Evolutionary conservation across 2,329 filamentous ascomycete genomes (phyloP), one percentile per base, ranked within the genome.

Genomic region (Sphaerulina populicola): DNA sequence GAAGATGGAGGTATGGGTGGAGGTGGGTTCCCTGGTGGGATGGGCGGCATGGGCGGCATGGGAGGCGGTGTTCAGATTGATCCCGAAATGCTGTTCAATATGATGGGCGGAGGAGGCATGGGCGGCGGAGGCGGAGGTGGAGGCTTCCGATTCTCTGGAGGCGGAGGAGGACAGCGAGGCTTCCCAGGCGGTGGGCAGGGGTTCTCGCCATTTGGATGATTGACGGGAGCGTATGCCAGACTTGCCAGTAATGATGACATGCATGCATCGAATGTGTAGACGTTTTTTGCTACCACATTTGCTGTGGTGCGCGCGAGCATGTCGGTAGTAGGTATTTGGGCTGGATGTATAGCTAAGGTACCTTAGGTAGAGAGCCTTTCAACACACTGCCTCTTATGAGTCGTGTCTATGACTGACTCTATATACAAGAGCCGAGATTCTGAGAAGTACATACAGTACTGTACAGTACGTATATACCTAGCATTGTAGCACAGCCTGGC

Each of bases 1-100:
- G 91, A 96, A 66, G 47, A 45, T 37, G 57, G 57, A 8, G 55
- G 55, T 8, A 55, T 57, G 54, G 75, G 74, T 31, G 23, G 23
- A 27, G 77, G 76, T 44, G 68, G 68, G 29, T 69, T 71, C 18
- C 64, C 64, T 18, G 75, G 69, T 21, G 71, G 72, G 15, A 72
- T 74, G 65, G 73, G 75, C 30, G 51, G 51, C 37, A 41, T 49
- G 23, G 51, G 51, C 11, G 62, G 61, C n/a, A 58, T 57, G 21
- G 76, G 76, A 10, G 67, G 65, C 12, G 71, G 71, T 7, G 66
- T 64, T 30, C 63, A 74, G 63, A 88, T 90, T 66, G 83, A 87
- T 65, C 83, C 84, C 15, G 85, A 87, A 68, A 83, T 89, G 58
- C 73, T 90, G 23, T 88, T 88, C 73, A 87, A 84, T 71, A 88